These are phyloP conservation scores for Lactarius sp. DNA, from an alignment of 768 basidiomycete species.

Conservation along the genomic window DNA sequence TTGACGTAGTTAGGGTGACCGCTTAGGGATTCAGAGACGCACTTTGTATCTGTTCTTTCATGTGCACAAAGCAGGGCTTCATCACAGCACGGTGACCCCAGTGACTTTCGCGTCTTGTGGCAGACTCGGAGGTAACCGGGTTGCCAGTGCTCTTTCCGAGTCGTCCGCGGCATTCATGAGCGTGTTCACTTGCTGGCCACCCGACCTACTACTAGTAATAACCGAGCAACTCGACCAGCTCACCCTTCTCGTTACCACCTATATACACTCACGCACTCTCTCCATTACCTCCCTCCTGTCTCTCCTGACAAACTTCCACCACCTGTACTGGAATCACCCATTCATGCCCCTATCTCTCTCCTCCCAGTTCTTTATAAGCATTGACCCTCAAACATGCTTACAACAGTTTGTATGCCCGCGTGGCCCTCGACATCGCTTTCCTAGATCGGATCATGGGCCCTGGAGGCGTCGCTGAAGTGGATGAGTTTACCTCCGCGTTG, in stretches of 20 bases:
- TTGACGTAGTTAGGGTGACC: too few relatives aligned
- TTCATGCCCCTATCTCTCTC: slow-evolving; percentile 87
- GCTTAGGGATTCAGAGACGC: too few relatives aligned
- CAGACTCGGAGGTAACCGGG: too few relatives aligned
- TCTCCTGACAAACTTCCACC: slow-evolving; percentile 36
- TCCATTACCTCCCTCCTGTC: slow-evolving; percentile 66
- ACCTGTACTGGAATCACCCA: slow-evolving; percentile 60
- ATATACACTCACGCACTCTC: slow-evolving; percentile 79
- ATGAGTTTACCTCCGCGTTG: slow-evolving; percentile 53
- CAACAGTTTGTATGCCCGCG: slow-evolving; percentile 78
- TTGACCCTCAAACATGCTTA: slow-evolving; percentile 67
- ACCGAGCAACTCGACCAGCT: slow-evolving; percentile 55
- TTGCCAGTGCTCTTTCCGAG: too few relatives aligned
- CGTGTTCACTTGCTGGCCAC: too few relatives aligned
- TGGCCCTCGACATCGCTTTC: slow-evolving; percentile 76
- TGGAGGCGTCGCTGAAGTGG: slow-evolving; percentile 71
- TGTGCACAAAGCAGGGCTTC: too few relatives aligned
- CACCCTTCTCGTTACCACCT: slow-evolving; percentile 65
- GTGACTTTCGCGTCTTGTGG: too few relatives aligned
- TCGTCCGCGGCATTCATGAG: too few relatives aligned
- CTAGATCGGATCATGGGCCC: slow-evolving; percentile 83
- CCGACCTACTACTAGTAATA: too few relatives aligned
- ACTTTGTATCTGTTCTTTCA: too few relatives aligned
- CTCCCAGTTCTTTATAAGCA: slow-evolving; percentile 65
- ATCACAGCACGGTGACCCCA: too few relatives aligned